Evolutionary conservation across 805 yeast genomes (phyloP).

Genomic region (Wickerhamomyces tratensis): DNA sequence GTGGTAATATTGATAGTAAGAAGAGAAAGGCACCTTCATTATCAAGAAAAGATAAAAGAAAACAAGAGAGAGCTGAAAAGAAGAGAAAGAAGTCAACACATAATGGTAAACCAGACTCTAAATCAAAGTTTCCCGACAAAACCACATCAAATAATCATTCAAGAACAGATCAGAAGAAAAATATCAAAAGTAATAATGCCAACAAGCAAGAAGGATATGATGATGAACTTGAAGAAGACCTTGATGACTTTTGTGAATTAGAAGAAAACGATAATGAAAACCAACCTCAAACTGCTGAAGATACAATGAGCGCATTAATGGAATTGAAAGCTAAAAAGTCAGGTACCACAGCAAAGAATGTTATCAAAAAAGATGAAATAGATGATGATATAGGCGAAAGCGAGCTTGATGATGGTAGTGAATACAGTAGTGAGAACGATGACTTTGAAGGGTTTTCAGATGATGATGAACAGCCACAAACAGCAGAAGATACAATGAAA

Average conservation of each 20-base stretch:
- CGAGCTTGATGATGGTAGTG: conserved; percentile 4
- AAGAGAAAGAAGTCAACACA: conserved; percentile 14
- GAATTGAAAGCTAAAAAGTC: conserved; percentile 25
- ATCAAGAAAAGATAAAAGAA: conserved; percentile 33
- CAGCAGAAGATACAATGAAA: conserved; percentile 33
- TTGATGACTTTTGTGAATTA: conserved; percentile 13
- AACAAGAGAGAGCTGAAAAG: conserved; percentile 27
- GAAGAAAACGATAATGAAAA: conserved; percentile 17
- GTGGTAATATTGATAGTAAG: conserved; percentile 19
- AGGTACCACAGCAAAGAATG: background rate
- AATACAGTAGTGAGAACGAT: background rate
- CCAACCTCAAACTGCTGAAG: conserved; percentile 27
- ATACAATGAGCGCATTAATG: conserved; percentile 34
- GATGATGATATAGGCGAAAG: conserved; percentile 3
- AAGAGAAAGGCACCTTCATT: conserved; percentile 22
- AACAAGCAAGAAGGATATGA: conserved; percentile 11
- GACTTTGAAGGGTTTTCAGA: conserved; percentile 1
- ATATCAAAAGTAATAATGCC: conserved; percentile 13
- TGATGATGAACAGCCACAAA: conserved; percentile 14
- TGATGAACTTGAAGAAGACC: conserved; percentile 13
- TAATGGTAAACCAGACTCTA: no score
- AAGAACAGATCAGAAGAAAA: conserved; percentile 23
- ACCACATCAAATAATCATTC: conserved; percentile 5
- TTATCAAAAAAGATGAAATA: conserved; percentile 4
- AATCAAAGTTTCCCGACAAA: no score